A percentile compares a stretch with the other conserved stretches of the same genome.
phyloP scores from a whole-genome alignment of 2,329 filamentous ascomycete species.

The Rhinocladiella mackenziei region DNA sequence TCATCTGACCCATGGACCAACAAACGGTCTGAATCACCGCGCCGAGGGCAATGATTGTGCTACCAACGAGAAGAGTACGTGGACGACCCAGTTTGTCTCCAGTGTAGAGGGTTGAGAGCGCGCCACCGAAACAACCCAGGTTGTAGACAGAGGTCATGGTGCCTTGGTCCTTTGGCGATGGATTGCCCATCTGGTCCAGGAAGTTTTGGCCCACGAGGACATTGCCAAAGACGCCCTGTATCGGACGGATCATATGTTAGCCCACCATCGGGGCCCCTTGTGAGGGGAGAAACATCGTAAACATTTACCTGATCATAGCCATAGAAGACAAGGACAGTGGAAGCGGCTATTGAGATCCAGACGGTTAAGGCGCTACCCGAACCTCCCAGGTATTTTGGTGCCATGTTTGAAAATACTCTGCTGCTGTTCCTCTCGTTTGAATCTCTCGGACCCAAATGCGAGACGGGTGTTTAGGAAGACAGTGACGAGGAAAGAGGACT shows the following conservation, averaged over 20 bases:
- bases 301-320: constrained; percentile 41
- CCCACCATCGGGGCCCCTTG: no score
- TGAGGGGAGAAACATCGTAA: no score
- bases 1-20: constrained; percentile 40
- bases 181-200: constrained; percentile 29
- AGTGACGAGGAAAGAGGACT: no score
- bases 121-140: constrained; percentile 49
- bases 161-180: constrained; percentile 24
- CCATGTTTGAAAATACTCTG: constrained; percentile 34
- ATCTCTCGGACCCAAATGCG: no score
- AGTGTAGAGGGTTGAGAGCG: constrained; percentile 48
- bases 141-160: constrained; percentile 37
- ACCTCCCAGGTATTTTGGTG: constrained; percentile 49
- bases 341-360: constrained; percentile 51
- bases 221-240: constrained; percentile 38
- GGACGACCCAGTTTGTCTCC: constrained; percentile 49
- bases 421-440: no score
- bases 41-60: constrained; percentile 43
- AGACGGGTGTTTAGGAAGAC: no score
- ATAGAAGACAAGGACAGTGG: constrained; percentile 51
- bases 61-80: constrained; percentile 39
- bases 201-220: constrained; percentile 34
- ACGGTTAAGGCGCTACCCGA: constrained; percentile 50
- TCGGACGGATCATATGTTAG: background rate
- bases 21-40: constrained; percentile 43